Percentiles rank a stretch among this genome's conserved stretches.
phyloP scores from a whole-genome alignment of 768 basidiomycete species.

The Serendipita indica region DNA sequence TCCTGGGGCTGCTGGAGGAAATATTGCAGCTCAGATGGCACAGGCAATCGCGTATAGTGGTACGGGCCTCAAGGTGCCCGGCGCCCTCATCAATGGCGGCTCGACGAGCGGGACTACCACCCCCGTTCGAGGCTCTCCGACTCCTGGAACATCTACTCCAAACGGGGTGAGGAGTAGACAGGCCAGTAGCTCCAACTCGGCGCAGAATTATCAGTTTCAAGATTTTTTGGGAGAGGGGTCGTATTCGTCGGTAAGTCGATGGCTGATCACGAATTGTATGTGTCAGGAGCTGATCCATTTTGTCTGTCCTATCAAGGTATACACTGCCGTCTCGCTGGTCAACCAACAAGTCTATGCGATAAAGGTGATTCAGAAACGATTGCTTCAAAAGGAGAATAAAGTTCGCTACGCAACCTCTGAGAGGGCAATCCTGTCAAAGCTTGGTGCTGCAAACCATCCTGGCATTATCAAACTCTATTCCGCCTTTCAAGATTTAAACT shows the following conservation, averaged over 20 bases:
- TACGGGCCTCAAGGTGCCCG: background rate
- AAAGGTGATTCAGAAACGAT: conserved; percentile 73
- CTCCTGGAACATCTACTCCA: conserved; percentile 2
- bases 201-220: conserved; percentile 30
- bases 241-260: conserved; percentile 54
- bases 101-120: background rate
- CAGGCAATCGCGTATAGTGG: background rate
- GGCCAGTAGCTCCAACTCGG: background rate
- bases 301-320: conserved; percentile 31
- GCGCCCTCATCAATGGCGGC: background rate
- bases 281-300: background rate
- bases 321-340: conserved; percentile 35
- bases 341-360: conserved; percentile 57
- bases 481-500: conserved; percentile 74
- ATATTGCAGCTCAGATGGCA: conserved; percentile 6
- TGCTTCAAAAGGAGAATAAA: conserved; percentile 66
- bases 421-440: conserved; percentile 55
- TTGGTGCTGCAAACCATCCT: conserved; percentile 48
- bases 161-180: conserved; percentile 1
- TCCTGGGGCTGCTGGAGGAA: background rate
- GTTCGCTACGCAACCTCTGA: conserved; percentile 64
- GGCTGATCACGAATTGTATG: background rate
- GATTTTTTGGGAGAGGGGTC: conserved; percentile 67
- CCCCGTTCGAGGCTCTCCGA: background rate
- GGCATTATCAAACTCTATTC: conserved; percentile 70